A percentile compares a stretch with the other conserved stretches of the same genome.
Evolutionary conservation across 2,329 filamentous ascomycete species (phyloP).

Genomic region (Myriosclerotinia scirpicola): DNA sequence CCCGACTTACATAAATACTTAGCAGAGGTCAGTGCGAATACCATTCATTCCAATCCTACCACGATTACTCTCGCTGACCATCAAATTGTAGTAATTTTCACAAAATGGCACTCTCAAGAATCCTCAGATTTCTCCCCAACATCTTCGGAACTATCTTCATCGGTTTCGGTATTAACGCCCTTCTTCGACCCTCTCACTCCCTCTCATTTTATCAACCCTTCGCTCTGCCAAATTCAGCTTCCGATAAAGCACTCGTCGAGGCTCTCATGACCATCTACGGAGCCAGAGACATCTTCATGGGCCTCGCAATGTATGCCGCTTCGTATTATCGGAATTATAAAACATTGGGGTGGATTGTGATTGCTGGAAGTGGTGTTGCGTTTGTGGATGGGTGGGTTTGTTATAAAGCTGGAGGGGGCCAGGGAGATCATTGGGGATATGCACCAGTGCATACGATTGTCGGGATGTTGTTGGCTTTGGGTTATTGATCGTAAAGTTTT

Average conservation of each 20-base stretch:
- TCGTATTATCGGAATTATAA: constrained; percentile 44
- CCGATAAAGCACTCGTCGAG: constrained; percentile 42
- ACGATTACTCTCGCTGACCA: not conserved
- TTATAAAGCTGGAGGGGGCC: constrained; percentile 42
- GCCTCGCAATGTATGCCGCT: constrained; percentile 43
- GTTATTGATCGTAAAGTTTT: not conserved
- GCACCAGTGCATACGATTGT: not conserved
- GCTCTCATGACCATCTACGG: constrained; percentile 50
- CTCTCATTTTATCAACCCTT: constrained; percentile 42
- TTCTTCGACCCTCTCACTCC: constrained; percentile 35
- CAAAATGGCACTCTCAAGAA: not conserved
- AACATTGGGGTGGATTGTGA: constrained; percentile 46
- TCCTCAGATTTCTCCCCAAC: constrained; percentile 19
- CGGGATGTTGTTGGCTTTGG: not conserved
- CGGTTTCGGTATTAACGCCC: constrained; percentile 45
- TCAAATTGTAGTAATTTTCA: no score
- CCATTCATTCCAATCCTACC: not conserved
- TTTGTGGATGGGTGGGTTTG: constrained; percentile 49
- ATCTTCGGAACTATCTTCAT: constrained; percentile 31
- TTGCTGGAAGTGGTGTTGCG: constrained; percentile 46
- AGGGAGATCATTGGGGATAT: constrained; percentile 49
- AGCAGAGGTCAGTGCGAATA: not conserved
- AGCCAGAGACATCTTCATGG: constrained; percentile 52
- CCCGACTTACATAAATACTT: not conserved
- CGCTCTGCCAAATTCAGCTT: not conserved